Conservation (phyloP, 139 green algal genomes). For the Chlamydomonas schloesseri region DNA sequence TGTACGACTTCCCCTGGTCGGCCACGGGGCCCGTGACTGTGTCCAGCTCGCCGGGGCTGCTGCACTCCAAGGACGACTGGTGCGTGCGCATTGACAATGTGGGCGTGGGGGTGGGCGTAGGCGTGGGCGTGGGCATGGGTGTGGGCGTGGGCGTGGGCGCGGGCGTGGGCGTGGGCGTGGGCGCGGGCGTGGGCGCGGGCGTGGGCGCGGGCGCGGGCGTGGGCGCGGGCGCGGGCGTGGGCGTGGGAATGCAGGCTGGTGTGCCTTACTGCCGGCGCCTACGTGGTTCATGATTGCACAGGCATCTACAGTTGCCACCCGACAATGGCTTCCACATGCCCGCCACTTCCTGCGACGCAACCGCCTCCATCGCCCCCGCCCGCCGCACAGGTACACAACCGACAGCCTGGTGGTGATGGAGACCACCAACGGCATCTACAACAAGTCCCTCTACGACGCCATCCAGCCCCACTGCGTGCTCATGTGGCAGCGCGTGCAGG, state of each 20-base stretch:
- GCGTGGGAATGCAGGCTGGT: too few species aligned
- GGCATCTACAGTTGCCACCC: too few species aligned
- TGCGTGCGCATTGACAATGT: background rate
- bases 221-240: too few species aligned
- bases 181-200: too few species aligned
- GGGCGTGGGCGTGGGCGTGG: too few species aligned
- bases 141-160: too few species aligned
- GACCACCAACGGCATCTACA: conserved; percentile 66
- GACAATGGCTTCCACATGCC: too few species aligned
- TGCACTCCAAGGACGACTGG: conserved; percentile 64
- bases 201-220: too few species aligned
- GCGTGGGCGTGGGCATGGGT: background rate
- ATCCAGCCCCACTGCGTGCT: conserved; percentile 46
- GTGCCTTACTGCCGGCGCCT: too few species aligned
- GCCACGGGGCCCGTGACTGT: conserved; percentile 42
- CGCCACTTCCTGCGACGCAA: too few species aligned
- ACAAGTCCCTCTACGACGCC: conserved; percentile 51
- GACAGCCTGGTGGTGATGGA: conserved; percentile 60
- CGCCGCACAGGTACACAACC: conserved; percentile 63
- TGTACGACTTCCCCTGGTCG: conserved; percentile 56
- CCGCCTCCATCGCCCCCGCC: too few species aligned
- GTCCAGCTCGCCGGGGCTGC: conserved; percentile 48
- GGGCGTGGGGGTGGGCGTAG: background rate
- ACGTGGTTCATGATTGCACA: too few species aligned
- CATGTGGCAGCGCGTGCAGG: conserved; percentile 62